Base-by-base conservation (phyloP, 2,329 filamentous ascomycete species). In the Verticillium nubilum region DNA sequence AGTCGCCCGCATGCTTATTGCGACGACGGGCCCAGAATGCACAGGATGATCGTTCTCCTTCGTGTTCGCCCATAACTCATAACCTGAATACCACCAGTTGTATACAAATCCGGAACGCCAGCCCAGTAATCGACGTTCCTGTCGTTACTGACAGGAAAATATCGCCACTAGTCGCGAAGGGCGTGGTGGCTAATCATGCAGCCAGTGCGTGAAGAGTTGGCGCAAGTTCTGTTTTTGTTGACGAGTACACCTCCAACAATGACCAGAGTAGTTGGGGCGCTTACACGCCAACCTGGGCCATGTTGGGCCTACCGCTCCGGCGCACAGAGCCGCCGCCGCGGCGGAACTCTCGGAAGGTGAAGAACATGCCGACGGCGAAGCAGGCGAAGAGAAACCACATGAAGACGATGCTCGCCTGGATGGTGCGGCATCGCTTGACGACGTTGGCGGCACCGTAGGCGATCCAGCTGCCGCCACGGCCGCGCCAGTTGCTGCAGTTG, bases 371-470 rank as follows among this genome's bases (percentile, higher is more conserved):
- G 3, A 77, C 85, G 28, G 78, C 75, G 68, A 88, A 89, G 27
- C 82, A 78, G 42, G 77, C 80, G 71, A 88, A 91, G 55, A 91
- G 82, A 76, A 93, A 92, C 88, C 88, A 94, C 75, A 91, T 81
- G 76, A 94, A 94, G 37, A 85, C 88, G 33, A 84, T 85, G 63
- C 84, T 83, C 37, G 90, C 90, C 76, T 93, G 90, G 17, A 91
- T 83, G 75, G 91, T 86, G 63, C 84, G 86, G 76, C 90, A 93
- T 64, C 88, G 83, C 77, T 87, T 86, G 70, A 78, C 72, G 61
- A 81, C 77, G 72, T 87, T 70, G 62, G 64, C 61, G 53, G 86
- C 86, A 60, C 87, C 87, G 70, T 81, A 88, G 27, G 80, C 87
- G 69, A 90, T 85, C 75, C 79, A 82, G 72, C 82, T 81, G 29